phyloP scores from a whole-genome alignment of 257 asterid species.

The Scutellaria baicalensis region DNA sequence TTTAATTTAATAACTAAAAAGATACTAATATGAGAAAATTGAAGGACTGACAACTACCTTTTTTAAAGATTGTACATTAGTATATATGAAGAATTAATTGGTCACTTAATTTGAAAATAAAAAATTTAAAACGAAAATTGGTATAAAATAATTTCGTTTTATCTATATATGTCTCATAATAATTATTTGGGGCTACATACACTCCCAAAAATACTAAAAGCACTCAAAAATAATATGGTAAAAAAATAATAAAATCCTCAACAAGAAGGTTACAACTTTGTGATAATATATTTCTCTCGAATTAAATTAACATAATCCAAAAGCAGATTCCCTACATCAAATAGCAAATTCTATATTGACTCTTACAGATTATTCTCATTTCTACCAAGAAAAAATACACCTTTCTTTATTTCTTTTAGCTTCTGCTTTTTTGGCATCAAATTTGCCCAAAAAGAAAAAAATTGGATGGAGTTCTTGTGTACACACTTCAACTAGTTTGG shows the following conservation, averaged over 20 bases:
- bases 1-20: too few relatives aligned
- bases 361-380: background rate
- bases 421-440: background rate
- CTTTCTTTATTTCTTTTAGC: background rate
- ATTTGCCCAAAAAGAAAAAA: background rate
- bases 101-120: too few relatives aligned
- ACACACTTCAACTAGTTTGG: conserved; percentile 13
- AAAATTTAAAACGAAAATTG: too few relatives aligned
- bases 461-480: conserved; percentile 5
- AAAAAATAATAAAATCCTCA: background rate
- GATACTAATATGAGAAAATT: too few relatives aligned
- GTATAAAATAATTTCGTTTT: too few relatives aligned
- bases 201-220: too few relatives aligned
- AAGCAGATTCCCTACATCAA: background rate
- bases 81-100: too few relatives aligned
- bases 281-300: background rate
- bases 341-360: background rate
- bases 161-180: too few relatives aligned
- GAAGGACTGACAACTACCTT: too few relatives aligned
- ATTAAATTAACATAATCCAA: background rate
- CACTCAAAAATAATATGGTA: too few relatives aligned
- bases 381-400: background rate
- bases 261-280: background rate
- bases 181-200: too few relatives aligned
- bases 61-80: too few relatives aligned